Evolutionary conservation across 805 yeast genomes (phyloP), one percentile per base, ranked within the genome.

Genomic region (Candida sphagnicola): DNA sequence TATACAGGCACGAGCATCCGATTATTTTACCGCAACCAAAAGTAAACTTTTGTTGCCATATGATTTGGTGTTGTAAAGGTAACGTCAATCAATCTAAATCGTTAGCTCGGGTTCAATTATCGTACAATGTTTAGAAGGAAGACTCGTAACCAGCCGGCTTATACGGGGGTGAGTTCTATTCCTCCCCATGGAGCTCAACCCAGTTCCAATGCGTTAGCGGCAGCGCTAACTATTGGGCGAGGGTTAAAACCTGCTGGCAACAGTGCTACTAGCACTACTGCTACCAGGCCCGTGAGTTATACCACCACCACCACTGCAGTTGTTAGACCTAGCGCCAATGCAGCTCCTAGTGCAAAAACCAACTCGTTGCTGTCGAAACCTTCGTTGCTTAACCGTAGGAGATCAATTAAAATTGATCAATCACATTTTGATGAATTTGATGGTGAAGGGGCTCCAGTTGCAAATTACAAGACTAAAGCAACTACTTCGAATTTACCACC

Each of bases 201-300:
- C 15, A 59, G 50, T 45, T 51, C 57, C 32, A 53, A 55, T 31
- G 74, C 74, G 14, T 50, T 62, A 54, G 74, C 74, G 3, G 74
- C 74, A 3, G 74, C 74, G 1, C 49, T 65, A 34, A 61, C 72
- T 21, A 68, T 68, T 43, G 74, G 74, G 13, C 53, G 67, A 40
- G 48, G 37, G 17, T 26, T 26, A 13, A 26, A 26, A n/a, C 12
- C 29, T 26, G 24, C 24, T 21, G 6, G 8, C 8, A 21, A 21
- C 6, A 6, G 8, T 21, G 24, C 24, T 10, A 21, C 24, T 10
- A 6, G 10, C 24, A 21, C 24, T 21, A 21, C 24, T 21, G 6
- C 24, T 6, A 21, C 24, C 24, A 6, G 10, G 6, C 10, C 24
- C 24, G 10, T 6, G 6, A 21, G 10, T 10, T 21, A 21, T 21